A percentile compares a stretch with the other conserved stretches of the same genome.
These are phyloP conservation scores for Primulina eburnea DNA, from an alignment of 257 asterid genomes.

Conservation along the genomic window DNA sequence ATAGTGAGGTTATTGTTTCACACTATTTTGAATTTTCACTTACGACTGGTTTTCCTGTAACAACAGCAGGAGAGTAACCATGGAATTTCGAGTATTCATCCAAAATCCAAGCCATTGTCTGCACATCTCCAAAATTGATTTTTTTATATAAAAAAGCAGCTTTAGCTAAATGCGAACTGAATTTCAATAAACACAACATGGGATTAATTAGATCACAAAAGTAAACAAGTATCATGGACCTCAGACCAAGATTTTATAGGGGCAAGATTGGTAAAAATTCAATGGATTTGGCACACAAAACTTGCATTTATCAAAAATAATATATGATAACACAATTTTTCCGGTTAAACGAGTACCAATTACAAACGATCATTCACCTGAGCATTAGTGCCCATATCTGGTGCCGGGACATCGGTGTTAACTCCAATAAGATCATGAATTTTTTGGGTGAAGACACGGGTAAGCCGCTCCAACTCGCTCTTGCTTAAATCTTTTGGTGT, in stretches of 20 bases:
- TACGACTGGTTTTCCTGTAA: slow-evolving; percentile 94
- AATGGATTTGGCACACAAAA: too few species aligned
- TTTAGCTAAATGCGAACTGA: too few species aligned
- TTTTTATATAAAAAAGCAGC: background rate
- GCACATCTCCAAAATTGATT: slow-evolving; percentile 27
- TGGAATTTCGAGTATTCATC: slow-evolving; percentile 98
- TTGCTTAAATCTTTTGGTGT: slow-evolving; percentile 63
- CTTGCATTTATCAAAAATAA: too few species aligned
- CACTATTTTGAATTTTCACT: slow-evolving; percentile 23
- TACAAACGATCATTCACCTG: slow-evolving; percentile 48
- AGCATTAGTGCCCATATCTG: slow-evolving; percentile 97
- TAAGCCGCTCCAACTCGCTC: slow-evolving; percentile 90
- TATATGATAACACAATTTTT: too few species aligned
- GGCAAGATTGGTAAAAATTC: too few species aligned
- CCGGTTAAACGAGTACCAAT: too few species aligned
- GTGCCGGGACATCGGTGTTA: slow-evolving; percentile 92
- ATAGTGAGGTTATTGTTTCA: too few species aligned
- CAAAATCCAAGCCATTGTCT: slow-evolving; percentile 99
- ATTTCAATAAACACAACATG: background rate
- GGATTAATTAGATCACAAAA: slow-evolving; percentile 9
- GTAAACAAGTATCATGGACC: background rate
- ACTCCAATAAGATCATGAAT: slow-evolving; percentile 93
- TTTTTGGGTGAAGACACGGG: slow-evolving; percentile 94
- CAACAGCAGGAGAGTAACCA: slow-evolving; percentile 94
- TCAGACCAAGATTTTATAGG: too few species aligned